Evolutionary conservation across 768 basidiomycete genomes (phyloP).

Genomic region (Lyophyllum shimeji): DNA sequence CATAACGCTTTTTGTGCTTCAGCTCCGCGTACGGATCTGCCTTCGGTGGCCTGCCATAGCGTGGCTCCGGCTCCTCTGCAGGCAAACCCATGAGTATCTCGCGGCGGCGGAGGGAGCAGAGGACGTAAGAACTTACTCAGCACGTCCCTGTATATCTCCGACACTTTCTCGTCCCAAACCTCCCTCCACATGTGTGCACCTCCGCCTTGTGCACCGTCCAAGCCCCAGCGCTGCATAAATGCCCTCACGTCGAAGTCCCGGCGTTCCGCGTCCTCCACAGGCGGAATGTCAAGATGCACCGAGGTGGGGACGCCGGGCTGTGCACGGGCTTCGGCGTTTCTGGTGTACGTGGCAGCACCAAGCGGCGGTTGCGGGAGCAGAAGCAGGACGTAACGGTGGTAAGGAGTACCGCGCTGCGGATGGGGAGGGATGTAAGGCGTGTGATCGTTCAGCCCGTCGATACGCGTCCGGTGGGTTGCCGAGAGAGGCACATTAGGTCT

Average conservation of each 20-base stretch:
- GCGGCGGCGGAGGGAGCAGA: slow-evolving; percentile 2
- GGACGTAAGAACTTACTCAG: slow-evolving; percentile 50
- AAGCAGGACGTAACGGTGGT: slow-evolving; percentile 85
- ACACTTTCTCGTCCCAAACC: slow-evolving; percentile 68
- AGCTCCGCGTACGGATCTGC: slow-evolving; percentile 54
- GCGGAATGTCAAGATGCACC: slow-evolving; percentile 42
- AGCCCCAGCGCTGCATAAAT: slow-evolving; percentile 55
- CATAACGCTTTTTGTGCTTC: slow-evolving; percentile 50
- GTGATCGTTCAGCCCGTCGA: slow-evolving; percentile 49
- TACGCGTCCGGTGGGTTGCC: slow-evolving; percentile 42
- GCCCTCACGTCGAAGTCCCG: slow-evolving; percentile 64
- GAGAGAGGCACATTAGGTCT: slow-evolving; percentile 86
- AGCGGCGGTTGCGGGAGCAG: slow-evolving; percentile 67
- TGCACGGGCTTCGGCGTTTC: slow-evolving; percentile 33
- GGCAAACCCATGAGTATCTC: slow-evolving; percentile 10
- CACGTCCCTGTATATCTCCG: slow-evolving; percentile 59
- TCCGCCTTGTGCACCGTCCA: slow-evolving; percentile 57
- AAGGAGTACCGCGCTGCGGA: slow-evolving; percentile 84
- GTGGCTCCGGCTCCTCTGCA: slow-evolving; percentile 49
- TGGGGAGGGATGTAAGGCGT: slow-evolving; percentile 88
- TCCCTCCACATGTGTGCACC: slow-evolving; percentile 85
- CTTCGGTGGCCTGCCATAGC: slow-evolving; percentile 53
- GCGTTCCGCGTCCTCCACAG: slow-evolving; percentile 46
- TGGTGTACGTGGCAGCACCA: slow-evolving; percentile 30
- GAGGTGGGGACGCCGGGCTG: slow-evolving; percentile 31